Conservation (phyloP, 1,284 basidiomycete species). For the Anthracocystis walkeri region DNA sequence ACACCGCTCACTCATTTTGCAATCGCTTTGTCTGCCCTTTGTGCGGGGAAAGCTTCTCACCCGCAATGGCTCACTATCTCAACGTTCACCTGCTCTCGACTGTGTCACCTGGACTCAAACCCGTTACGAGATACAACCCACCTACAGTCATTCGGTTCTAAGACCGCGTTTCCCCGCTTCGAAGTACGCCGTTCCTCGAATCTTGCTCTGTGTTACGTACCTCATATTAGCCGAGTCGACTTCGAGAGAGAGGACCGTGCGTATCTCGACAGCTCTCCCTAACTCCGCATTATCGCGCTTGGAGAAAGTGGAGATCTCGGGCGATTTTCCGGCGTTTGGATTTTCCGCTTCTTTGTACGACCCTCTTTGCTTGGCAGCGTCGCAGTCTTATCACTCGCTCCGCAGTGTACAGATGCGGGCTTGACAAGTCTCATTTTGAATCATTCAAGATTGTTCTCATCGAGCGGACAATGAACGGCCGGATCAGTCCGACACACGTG, state of each 20-base stretch:
- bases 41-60: conserved; percentile 2
- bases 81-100: background rate
- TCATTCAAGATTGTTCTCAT: no score
- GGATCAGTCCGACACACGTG: no score
- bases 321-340: background rate
- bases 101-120: no score
- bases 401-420: no score
- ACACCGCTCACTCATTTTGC: background rate
- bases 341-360: no score
- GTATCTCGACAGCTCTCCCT: conserved; percentile 20
- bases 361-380: no score
- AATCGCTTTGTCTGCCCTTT: no score
- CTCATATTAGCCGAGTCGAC: background rate
- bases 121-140: background rate
- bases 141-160: background rate
- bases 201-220: background rate
- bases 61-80: background rate
- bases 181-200: no score
- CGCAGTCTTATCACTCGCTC: no score
- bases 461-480: no score
- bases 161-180: background rate
- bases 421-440: no score
- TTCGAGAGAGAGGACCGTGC: conserved; percentile 12
- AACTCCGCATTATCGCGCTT: background rate
- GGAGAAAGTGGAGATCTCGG: background rate